These are phyloP conservation scores for Rutstroemia sp. DNA, from an alignment of 2,329 filamentous ascomycete genomes.

Conservation along the genomic window DNA sequence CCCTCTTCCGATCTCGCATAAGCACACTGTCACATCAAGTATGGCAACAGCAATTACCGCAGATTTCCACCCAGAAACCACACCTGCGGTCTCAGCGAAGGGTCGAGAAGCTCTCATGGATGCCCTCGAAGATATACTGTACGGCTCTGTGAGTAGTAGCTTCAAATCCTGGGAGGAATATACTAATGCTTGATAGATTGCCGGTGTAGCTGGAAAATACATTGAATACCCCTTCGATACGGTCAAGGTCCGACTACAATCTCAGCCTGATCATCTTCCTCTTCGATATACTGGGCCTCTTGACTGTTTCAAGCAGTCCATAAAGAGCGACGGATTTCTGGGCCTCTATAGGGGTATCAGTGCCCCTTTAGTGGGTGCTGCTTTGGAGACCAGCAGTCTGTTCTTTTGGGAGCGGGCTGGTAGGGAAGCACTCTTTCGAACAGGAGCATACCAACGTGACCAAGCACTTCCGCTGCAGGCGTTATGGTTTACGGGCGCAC, in stretches of 20 bases:
- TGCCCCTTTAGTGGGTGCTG: constrained; percentile 83
- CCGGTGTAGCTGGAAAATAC: constrained; percentile 86
- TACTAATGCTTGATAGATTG: constrained; percentile 43
- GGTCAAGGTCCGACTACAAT: constrained; percentile 93
- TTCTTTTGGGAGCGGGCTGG: constrained; percentile 86
- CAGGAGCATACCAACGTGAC: constrained; percentile 41
- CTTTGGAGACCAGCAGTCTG: constrained; percentile 82
- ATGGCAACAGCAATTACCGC: constrained; percentile 23
- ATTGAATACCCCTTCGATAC: constrained; percentile 99
- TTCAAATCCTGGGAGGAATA: background rate
- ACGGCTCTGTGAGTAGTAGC: constrained; percentile 63
- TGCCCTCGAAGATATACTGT: constrained; percentile 78
- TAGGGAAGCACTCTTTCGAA: constrained; percentile 54
- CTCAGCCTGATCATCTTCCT: constrained; percentile 80
- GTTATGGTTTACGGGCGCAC: constrained; percentile 73
- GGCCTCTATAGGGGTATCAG: constrained; percentile 83
- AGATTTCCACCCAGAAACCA: constrained; percentile 14
- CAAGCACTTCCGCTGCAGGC: constrained; percentile 65
- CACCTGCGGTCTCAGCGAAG: constrained; percentile 13
- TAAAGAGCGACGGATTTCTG: constrained; percentile 68
- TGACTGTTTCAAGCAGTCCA: constrained; percentile 87
- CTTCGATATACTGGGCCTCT: constrained; percentile 78
- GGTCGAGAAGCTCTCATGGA: constrained; percentile 34
- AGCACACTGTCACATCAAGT: background rate
- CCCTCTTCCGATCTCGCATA: constrained; percentile 7